Conservation (phyloP, 176 grass and related monocot species). For the Calamus simplicifolius region DNA sequence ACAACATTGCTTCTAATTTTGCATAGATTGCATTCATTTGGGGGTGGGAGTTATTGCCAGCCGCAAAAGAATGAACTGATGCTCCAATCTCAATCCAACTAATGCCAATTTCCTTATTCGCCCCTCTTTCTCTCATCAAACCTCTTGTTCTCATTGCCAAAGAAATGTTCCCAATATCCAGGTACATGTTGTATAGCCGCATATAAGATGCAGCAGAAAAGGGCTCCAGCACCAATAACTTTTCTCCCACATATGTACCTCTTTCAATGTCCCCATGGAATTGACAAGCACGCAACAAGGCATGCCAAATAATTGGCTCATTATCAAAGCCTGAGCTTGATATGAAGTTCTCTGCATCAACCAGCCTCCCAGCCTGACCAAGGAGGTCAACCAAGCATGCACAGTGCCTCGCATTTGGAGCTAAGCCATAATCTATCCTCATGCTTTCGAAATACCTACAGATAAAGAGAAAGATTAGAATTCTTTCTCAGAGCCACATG, state of each 20-base stretch:
- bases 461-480: slow-evolving; percentile 12
- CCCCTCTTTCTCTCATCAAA: slow-evolving; percentile 66
- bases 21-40: slow-evolving; percentile 19
- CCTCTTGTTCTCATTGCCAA: slow-evolving; percentile 81
- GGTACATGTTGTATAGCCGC: slow-evolving; percentile 62
- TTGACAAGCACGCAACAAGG: slow-evolving; percentile 47
- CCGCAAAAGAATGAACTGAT: slow-evolving; percentile 34
- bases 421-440: slow-evolving; percentile 38
- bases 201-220: slow-evolving; percentile 50
- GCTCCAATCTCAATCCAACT: slow-evolving; percentile 60
- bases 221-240: slow-evolving; percentile 51
- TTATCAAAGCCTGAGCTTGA: slow-evolving; percentile 38
- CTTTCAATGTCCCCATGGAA: slow-evolving; percentile 55
- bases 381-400: slow-evolving; percentile 63
- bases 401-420: slow-evolving; percentile 31
- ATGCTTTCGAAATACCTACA: slow-evolving; percentile 60
- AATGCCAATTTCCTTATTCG: slow-evolving; percentile 34
- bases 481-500: neutral
- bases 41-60: slow-evolving; percentile 21
- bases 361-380: slow-evolving; percentile 40
- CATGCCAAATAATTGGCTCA: slow-evolving; percentile 39
- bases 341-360: slow-evolving; percentile 56
- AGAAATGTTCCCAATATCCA: slow-evolving; percentile 62
- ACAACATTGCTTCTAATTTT: slow-evolving; percentile 34
- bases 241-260: slow-evolving; percentile 34